These are phyloP conservation scores for Aureoboletus auriporus DNA, from an alignment of 768 basidiomycete species.

Conservation along the genomic window DNA sequence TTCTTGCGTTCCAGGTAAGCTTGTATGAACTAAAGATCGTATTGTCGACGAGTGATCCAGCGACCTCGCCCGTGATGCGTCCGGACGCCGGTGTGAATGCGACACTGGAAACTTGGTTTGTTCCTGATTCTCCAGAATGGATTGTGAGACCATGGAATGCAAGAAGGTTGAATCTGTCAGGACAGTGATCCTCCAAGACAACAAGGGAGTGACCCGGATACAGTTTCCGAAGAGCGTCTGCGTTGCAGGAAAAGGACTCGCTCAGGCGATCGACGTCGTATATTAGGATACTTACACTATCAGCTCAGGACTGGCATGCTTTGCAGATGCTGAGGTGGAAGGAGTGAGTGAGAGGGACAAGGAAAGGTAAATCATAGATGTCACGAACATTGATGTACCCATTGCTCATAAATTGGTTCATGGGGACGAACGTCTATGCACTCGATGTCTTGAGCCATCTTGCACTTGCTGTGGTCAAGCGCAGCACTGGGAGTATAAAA, in stretches of 20 bases:
- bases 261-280: conserved; percentile 4
- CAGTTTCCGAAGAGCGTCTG: conserved; percentile 47
- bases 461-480: no score
- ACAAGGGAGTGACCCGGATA: conserved; percentile 64
- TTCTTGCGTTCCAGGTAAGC: conserved; percentile 54
- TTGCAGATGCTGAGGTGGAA: conserved; percentile 46
- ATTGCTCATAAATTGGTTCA: conserved; percentile 42
- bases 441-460: conserved; percentile 16
- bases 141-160: conserved; percentile 45
- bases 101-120: conserved; percentile 45
- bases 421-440: conserved; percentile 21
- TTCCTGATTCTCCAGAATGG: conserved; percentile 41
- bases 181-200: conserved; percentile 41
- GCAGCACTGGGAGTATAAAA: no score
- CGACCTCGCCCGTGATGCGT: conserved; percentile 31
- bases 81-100: conserved; percentile 48
- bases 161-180: conserved; percentile 40
- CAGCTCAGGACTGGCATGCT: conserved; percentile 41
- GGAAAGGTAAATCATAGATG: background rate
- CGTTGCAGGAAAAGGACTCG: conserved; percentile 21
- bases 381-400: conserved; percentile 48
- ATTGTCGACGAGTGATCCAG: conserved; percentile 51
- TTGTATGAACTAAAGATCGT: conserved; percentile 54
- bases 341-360: background rate
- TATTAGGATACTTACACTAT: conserved; percentile 34